phyloP scores from a whole-genome alignment of 495 filamentous ascomycete species.

The Terfezia claveryi region DNA sequence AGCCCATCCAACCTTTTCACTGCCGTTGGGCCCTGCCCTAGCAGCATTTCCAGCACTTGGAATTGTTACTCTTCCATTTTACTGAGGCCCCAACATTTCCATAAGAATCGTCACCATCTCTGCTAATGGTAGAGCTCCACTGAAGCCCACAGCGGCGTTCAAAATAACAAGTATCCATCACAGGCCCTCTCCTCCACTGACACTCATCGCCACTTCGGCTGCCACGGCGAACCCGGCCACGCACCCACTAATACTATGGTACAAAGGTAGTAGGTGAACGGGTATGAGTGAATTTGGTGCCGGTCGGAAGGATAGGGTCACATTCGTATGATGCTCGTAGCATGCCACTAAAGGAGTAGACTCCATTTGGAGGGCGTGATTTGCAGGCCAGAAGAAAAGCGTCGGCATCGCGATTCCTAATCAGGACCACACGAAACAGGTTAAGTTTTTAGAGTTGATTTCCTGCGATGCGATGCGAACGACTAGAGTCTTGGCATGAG shows the following conservation, averaged over 20 bases:
- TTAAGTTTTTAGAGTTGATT: conserved; percentile 20
- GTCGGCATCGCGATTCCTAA: conserved; percentile 45
- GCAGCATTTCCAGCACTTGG: not conserved
- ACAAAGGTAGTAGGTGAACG: not conserved
- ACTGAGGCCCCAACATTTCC: not conserved
- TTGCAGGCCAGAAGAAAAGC: conserved; percentile 48
- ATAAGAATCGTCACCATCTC: not conserved
- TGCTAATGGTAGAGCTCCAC: not conserved
- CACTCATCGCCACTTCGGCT: no score
- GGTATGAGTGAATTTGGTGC: not conserved
- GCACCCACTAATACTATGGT: no score
- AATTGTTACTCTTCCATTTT: not conserved
- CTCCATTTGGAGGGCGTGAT: not conserved
- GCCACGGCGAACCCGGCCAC: no score
- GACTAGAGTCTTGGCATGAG: no score
- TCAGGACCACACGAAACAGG: conserved; percentile 48
- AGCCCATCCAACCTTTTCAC: not conserved
- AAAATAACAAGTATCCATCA: not conserved
- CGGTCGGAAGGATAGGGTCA: not conserved
- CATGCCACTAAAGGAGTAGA: not conserved
- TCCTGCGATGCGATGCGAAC: no score
- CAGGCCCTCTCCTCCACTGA: not conserved
- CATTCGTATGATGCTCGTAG: not conserved
- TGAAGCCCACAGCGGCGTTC: no score
- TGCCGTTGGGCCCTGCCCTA: not conserved